Percentiles rank a stretch among this genome's conserved stretches.
Evolutionary conservation across 225 moss, liverwort and hornwort genomes (phyloP).

Genomic region (Straminergon stramineum): DNA sequence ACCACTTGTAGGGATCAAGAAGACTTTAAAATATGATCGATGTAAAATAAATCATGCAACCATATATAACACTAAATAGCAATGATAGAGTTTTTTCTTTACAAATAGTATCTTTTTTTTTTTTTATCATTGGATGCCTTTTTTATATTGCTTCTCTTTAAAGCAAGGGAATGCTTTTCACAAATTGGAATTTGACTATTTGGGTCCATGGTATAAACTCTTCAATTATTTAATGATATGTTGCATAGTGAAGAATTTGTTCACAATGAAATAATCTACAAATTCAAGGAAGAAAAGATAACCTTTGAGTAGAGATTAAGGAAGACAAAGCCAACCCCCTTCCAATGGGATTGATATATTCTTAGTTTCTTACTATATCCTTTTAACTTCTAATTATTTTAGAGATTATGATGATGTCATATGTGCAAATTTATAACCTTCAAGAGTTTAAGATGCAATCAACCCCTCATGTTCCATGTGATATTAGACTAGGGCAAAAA

Average conservation of each 20-base stretch:
- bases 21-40: neutral
- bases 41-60: neutral
- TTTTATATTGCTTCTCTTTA: neutral
- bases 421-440: neutral
- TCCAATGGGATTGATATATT: neutral
- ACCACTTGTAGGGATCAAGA: neutral
- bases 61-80: neutral
- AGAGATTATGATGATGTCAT: neutral
- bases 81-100: neutral
- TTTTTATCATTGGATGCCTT: neutral
- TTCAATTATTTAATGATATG: neutral
- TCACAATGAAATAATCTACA: neutral
- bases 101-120: neutral
- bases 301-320: neutral
- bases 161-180: neutral
- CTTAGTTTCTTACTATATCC: neutral
- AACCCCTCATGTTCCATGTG: neutral
- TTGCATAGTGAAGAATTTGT: neutral
- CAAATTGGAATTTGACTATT: neutral
- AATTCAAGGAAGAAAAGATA: neutral
- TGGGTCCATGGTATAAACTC: rapidly evolving
- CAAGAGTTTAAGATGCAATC: neutral
- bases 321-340: too few species aligned
- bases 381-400: neutral
- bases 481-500: neutral